A percentile compares a stretch with the other conserved stretches of the same genome.
Conservation (phyloP, 345 rosid species). For the Adansonia digitata region DNA sequence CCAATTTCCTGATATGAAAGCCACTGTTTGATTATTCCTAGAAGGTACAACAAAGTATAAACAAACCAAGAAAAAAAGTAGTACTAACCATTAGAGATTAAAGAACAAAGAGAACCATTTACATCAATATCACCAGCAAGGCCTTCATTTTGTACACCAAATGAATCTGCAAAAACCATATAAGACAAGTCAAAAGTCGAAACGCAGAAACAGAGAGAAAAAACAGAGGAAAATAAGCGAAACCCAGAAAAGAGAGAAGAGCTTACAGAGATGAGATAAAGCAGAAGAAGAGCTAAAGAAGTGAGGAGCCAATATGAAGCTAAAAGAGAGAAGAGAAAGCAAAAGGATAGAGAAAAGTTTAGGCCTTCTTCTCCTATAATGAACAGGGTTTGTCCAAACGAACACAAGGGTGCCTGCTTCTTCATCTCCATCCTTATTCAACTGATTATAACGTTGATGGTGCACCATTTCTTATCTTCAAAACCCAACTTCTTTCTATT, state of each 20-base stretch:
- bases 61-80: background rate
- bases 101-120: slow-evolving; percentile 43
- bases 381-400: slow-evolving; percentile 18
- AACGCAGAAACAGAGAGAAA: background rate
- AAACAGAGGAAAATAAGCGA: background rate
- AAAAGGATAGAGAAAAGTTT: slow-evolving; percentile 53
- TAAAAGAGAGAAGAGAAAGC: slow-evolving; percentile 27
- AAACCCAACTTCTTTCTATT: background rate
- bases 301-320: slow-evolving; percentile 41
- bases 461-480: slow-evolving; percentile 34
- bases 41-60: no score
- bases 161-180: slow-evolving; percentile 46
- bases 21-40: background rate
- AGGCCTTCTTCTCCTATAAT: slow-evolving; percentile 37
- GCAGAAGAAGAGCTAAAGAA: slow-evolving; percentile 44
- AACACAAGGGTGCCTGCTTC: slow-evolving; percentile 26
- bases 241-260: background rate
- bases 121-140: slow-evolving; percentile 23
- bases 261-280: slow-evolving; percentile 57
- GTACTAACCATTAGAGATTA: slow-evolving; percentile 54
- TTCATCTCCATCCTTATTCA: slow-evolving; percentile 42
- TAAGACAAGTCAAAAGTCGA: background rate
- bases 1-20: background rate
- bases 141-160: slow-evolving; percentile 36
- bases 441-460: slow-evolving; percentile 41